Evolutionary conservation across 23 red algal genomes (phyloP), one percentile per base, ranked within the genome.

Genomic region (Rhodosorus marinus): DNA sequence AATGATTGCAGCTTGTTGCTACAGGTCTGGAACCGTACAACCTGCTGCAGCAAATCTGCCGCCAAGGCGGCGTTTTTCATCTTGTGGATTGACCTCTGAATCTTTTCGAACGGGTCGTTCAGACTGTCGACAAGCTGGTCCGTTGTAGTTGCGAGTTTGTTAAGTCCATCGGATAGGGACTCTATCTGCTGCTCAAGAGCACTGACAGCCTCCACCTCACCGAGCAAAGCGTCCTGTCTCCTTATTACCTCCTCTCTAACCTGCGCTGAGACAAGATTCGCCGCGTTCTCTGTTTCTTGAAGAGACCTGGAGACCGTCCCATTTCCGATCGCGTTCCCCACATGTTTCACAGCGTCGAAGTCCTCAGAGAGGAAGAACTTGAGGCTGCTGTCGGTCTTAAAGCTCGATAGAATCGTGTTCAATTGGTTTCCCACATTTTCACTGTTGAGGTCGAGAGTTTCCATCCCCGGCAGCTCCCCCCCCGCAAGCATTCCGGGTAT

Each of bases 161-260:
- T 23, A 29, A 84, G 68, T 9, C 79, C 79, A 1, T 38, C 64
- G 9, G 54, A 58, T 24, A 84, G 52, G 30, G 79, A 62, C 26
- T 59, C 27, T 29, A 84, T 65, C 43, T 84, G 63, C 49, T 63
- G 66, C 28, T 84, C 79, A 3, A 84, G 47, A 6, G 66, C 66
- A 1, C 45, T 62, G 1, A 84, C 79, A 8, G 60, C 67, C 5
- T 71, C 79, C 6, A 84, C 79, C 33, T 84, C 79, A 6, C 63
- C 67, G 22, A 84, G 60, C 4, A 84, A 54, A 3, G 79, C 79
- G 36, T 84, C 79, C 50, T 84, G 69, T 1, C 66, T 60, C 33
- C 66, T 68, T 31, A 84, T 57, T 11, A 84, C 79, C 28, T 84
- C 67, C 14, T 71, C 66, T 26, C 79, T 68, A 6, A 84, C 79